phyloP scores from a whole-genome alignment of 768 basidiomycete genomes.

The Psilocybe sp. region DNA sequence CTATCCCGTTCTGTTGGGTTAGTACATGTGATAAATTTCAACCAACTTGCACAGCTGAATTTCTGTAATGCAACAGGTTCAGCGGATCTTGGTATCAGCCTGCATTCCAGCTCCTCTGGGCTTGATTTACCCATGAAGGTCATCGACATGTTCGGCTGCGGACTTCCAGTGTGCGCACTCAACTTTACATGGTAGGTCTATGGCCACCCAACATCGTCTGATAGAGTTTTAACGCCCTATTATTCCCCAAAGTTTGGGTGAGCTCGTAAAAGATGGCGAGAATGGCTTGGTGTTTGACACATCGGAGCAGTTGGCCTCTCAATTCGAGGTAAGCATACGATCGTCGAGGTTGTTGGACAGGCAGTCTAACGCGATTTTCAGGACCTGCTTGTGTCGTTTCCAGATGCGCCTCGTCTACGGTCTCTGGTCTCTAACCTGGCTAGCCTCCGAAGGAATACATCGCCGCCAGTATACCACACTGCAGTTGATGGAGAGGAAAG shows the following conservation, averaged over 20 bases:
- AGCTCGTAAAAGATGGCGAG: slow-evolving; percentile 79
- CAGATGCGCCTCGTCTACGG: slow-evolving; percentile 47
- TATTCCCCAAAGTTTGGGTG: slow-evolving; percentile 56
- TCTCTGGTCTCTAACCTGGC: slow-evolving; percentile 51
- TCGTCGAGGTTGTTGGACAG: not conserved
- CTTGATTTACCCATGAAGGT: slow-evolving; percentile 98
- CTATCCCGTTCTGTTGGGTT: slow-evolving; percentile 85
- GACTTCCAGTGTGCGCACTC: slow-evolving; percentile 88
- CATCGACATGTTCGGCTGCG: slow-evolving; percentile 99
- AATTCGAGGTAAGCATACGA: slow-evolving; percentile 56
- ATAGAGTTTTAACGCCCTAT: not conserved
- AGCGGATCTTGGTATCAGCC: slow-evolving; percentile 86
- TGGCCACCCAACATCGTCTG: not conserved
- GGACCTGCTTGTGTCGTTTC: slow-evolving; percentile 61
- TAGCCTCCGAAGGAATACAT: slow-evolving; percentile 23
- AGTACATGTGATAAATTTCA: slow-evolving; percentile 8
- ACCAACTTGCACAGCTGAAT: not conserved
- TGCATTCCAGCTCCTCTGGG: slow-evolving; percentile 88
- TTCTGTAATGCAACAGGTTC: slow-evolving; percentile 50
- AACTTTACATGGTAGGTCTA: slow-evolving; percentile 76
- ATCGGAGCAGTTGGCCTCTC: slow-evolving; percentile 64
- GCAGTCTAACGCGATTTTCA: slow-evolving; percentile 19
- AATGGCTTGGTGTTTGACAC: slow-evolving; percentile 82
- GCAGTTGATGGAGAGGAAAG: slow-evolving; percentile 15
- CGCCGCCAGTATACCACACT: slow-evolving; percentile 12